phyloP scores from a whole-genome alignment of 2,329 filamentous ascomycete species.

The Scedosporium dehoogii region DNA sequence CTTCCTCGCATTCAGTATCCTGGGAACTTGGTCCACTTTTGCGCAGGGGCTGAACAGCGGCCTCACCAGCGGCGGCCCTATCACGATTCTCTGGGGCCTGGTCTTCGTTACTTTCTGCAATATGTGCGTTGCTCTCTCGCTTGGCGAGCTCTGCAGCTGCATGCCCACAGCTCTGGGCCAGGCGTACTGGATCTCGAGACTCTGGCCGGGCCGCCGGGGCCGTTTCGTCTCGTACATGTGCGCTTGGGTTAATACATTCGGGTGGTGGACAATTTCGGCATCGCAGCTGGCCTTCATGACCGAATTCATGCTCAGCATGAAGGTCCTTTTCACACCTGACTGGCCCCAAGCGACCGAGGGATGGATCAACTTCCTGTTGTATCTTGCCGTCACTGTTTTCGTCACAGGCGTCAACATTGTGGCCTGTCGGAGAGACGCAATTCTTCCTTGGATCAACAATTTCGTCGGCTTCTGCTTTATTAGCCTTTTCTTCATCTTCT shows the following conservation, averaged over 20 bases:
- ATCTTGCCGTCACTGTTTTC: constrained; percentile 35
- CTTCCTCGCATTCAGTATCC: constrained; percentile 44
- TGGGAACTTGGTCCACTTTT: constrained; percentile 49
- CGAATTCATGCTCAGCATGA: constrained; percentile 46
- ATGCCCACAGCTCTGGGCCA: constrained; percentile 53
- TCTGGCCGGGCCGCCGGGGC: constrained; percentile 23
- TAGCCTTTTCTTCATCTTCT: constrained; percentile 40
- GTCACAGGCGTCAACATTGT: constrained; percentile 41
- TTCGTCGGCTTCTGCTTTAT: constrained; percentile 44
- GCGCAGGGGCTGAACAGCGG: constrained; percentile 38
- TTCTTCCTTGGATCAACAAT: constrained; percentile 39
- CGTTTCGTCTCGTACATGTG: constrained; percentile 45
- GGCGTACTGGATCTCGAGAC: constrained; percentile 36
- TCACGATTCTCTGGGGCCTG: constrained; percentile 46
- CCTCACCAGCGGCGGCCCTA: constrained; percentile 42
- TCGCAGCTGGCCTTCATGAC: constrained; percentile 49
- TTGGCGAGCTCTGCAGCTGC: constrained; percentile 45
- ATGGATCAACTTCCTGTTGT: constrained; percentile 46
- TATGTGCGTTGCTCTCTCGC: constrained; percentile 41
- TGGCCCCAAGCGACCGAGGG: constrained; percentile 34
- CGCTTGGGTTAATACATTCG: constrained; percentile 51
- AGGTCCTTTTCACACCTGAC: constrained; percentile 37
- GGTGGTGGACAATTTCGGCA: constrained; percentile 47
- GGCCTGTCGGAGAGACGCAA: constrained; percentile 28
- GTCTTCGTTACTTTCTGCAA: constrained; percentile 42